Conservation (phyloP, 208 protist genomes). For the Leishmania aethiopica region DNA sequence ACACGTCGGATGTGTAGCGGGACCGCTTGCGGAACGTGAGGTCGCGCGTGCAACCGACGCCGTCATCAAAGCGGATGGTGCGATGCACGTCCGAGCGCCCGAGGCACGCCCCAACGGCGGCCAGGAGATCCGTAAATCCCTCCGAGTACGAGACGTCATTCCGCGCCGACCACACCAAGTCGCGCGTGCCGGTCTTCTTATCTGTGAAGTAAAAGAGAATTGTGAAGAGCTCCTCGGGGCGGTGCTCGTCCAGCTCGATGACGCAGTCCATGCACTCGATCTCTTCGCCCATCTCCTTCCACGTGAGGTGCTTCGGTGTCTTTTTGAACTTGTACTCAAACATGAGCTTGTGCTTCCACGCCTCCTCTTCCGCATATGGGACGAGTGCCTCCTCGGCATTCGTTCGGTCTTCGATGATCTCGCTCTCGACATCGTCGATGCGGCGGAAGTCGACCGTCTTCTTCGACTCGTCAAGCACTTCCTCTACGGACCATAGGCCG, state of each 20-base stretch:
- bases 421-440: constrained; percentile 90
- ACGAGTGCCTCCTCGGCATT: constrained; percentile 72
- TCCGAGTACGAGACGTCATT: constrained; percentile 88
- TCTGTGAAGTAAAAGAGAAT: constrained; percentile 85
- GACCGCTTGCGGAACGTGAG: constrained; percentile 83
- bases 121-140: constrained; percentile 86
- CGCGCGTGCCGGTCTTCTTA: constrained; percentile 72
- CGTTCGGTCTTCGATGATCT: constrained; percentile 63
- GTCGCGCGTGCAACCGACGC: constrained; percentile 67
- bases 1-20: constrained; percentile 86
- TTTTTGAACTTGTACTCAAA: constrained; percentile 89
- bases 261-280: constrained; percentile 90
- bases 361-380: constrained; percentile 77
- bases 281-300: constrained; percentile 87
- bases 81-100: constrained; percentile 84
- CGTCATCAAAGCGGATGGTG: constrained; percentile 91
- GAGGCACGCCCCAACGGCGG: constrained; percentile 81
- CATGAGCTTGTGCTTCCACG: constrained; percentile 91
- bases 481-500: constrained; percentile 79
- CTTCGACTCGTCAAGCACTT: constrained; percentile 69
- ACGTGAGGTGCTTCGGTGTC: constrained; percentile 88
- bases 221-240: constrained; percentile 88
- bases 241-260: constrained; percentile 87
- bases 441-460: constrained; percentile 84
- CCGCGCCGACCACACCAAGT: constrained; percentile 72